Percentiles rank a stretch among this genome's conserved stretches.
Evolutionary conservation across 208 protist genomes (phyloP).

Genomic region (Crithidia fasciculata): DNA sequence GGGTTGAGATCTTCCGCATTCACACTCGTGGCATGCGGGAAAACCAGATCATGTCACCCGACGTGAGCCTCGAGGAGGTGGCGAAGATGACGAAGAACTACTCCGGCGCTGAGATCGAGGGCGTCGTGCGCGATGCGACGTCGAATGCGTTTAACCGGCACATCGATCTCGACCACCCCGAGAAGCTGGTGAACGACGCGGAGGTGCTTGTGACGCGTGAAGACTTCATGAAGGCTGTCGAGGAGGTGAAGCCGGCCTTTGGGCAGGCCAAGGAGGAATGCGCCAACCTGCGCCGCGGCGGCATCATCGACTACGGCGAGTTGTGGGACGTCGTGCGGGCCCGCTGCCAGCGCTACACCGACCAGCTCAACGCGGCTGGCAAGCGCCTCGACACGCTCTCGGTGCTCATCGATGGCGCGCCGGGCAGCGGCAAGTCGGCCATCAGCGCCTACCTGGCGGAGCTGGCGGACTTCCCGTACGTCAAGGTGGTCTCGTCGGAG

Average conservation of each 20-base stretch:
- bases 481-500: conserved; percentile 96
- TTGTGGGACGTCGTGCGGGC: conserved; percentile 74
- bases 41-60: conserved; percentile 85
- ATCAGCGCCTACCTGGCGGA: conserved; percentile 94
- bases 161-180: conserved; percentile 86
- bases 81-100: conserved; percentile 98
- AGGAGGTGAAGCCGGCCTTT: conserved; percentile 97
- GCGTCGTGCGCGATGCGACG: conserved; percentile 86
- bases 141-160: conserved; percentile 92
- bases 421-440: conserved; percentile 96
- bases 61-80: conserved; percentile 95
- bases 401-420: conserved; percentile 93
- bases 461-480: conserved; percentile 94
- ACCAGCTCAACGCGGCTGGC: conserved; percentile 80
- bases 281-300: conserved; percentile 82
- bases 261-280: conserved; percentile 95
- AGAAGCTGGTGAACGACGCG: conserved; percentile 56
- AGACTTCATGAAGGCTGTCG: conserved; percentile 82
- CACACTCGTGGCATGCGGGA: conserved; percentile 96
- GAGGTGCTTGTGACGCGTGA: conserved; percentile 66
- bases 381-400: conserved; percentile 92
- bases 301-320: conserved; percentile 95
- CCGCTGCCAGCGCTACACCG: conserved; percentile 70
- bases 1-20: conserved; percentile 99
- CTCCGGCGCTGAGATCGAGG: conserved; percentile 97